Evolutionary conservation across 1,139 yeast genomes (phyloP).

Genomic region (Barnettozyma hawaiiensis): DNA sequence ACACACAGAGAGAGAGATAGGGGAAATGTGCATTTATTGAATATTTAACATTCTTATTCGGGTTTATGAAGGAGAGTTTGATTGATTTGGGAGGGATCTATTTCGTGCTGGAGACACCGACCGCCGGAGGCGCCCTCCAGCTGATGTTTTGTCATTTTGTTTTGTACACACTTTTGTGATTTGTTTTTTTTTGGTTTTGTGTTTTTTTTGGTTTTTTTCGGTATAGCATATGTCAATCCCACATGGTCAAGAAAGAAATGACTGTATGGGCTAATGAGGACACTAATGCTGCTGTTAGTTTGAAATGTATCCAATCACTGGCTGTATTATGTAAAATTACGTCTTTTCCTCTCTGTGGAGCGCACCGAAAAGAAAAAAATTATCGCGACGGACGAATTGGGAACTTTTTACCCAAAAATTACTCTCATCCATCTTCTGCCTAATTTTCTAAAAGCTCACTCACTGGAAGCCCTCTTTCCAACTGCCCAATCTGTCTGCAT

Average conservation of each 20-base stretch:
- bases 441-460: neutral
- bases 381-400: neutral
- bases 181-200: neutral
- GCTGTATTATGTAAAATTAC: neutral
- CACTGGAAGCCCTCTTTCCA: no score
- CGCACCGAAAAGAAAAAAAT: neutral
- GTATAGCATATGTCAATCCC: neutral
- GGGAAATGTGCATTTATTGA: neutral
- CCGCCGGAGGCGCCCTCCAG: neutral
- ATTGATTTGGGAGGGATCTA: neutral
- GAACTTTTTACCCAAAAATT: neutral
- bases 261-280: neutral
- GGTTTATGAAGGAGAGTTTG: neutral
- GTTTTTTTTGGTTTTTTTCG: neutral
- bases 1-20: neutral
- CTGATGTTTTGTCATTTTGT: neutral
- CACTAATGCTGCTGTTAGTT: neutral
- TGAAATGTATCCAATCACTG: neutral
- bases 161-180: neutral
- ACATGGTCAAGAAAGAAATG: neutral
- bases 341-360: no score
- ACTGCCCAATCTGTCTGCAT: neutral
- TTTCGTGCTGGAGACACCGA: constrained; percentile 2
- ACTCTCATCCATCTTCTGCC: neutral
- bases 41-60: neutral